Base-by-base conservation (phyloP, 495 filamentous ascomycete genomes). In the Cercophora scortea region DNA sequence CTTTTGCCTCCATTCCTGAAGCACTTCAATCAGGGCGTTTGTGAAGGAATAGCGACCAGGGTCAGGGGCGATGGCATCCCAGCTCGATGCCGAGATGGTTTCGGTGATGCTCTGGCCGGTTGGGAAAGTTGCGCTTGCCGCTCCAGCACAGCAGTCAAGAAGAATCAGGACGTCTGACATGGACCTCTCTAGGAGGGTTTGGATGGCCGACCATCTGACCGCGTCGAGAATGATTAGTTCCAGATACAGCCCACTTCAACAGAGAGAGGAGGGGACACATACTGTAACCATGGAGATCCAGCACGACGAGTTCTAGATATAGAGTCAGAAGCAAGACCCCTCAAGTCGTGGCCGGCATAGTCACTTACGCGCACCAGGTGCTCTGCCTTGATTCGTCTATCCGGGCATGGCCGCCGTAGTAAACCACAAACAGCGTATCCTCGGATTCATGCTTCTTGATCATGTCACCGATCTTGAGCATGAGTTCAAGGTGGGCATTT, bases 381-480 rank as follows among this genome's bases (percentile, higher is more conserved):
- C 76, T 76, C 56, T 77, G 75, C 18, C 76, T 60, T 34, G 70
- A 68, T 38, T 76, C 70, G 45, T 79, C 74, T 40, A 79, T 79
- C 17, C 65, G 61, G 6, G 74, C 76, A 59, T 79, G 78, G 12
- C 78, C 78, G 8, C 71, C 76, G 52, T 80, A 80, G 54, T 81
- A 81, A 8, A 79, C 64, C 8, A 79, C 58, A 48, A 81, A 67
- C 11, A 81, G 52, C 0, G 73, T 78, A 45, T 78, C 73, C 25
- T 58, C 64, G 13, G 66, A 62, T 41, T 79, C 73, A 45, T 76
- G 68, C n/a, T 74, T 64, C 52, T 77, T 71, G 47, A 79, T 67
- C 63, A 79, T 66, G 41, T 73, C 64, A 15, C 70, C 69, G 25
- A 78, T 61, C 54, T 73, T 73, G 41, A 71, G 56, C 70, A 75